phyloP scores from a whole-genome alignment of 164 flowering plant species.

The Nymphaea thermarum region DNA sequence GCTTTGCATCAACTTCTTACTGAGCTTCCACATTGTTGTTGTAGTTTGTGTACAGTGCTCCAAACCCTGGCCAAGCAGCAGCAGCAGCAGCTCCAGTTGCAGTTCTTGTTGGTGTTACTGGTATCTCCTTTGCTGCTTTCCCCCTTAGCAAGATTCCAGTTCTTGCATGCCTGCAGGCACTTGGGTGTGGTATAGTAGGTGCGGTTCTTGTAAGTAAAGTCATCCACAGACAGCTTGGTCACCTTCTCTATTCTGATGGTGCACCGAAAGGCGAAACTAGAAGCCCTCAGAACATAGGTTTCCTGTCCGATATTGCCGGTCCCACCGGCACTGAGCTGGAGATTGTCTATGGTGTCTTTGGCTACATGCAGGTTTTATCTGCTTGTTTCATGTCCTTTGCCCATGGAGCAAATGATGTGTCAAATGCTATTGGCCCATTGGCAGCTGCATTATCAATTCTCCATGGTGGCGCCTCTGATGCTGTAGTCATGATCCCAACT shows the following conservation, averaged over 20 bases:
- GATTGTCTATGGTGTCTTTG: constrained; percentile 91
- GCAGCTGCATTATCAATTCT: constrained; percentile 88
- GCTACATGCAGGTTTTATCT: constrained; percentile 93
- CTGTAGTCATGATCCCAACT: constrained; percentile 66
- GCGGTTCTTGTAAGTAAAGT: constrained; percentile 54
- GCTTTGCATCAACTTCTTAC: neutral
- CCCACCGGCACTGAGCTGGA: constrained; percentile 87
- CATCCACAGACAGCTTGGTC: constrained; percentile 76
- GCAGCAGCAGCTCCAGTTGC: constrained; percentile 94
- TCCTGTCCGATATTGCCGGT: constrained; percentile 82
- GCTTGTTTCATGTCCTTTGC: constrained; percentile 99
- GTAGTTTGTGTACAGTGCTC: constrained; percentile 97
- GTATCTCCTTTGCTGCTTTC: constrained; percentile 71
- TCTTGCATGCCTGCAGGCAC: constrained; percentile 60
- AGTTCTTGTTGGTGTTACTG: constrained; percentile 75
- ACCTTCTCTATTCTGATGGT: constrained; percentile 37
- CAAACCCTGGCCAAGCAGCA: constrained; percentile 93
- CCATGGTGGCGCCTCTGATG: constrained; percentile 57
- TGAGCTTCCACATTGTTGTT: constrained; percentile 7
- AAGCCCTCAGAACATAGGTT: constrained; percentile 34
- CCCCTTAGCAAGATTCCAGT: constrained; percentile 65
- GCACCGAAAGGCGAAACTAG: constrained; percentile 13
- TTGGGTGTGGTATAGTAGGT: constrained; percentile 61
- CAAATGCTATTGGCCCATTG: constrained; percentile 96
- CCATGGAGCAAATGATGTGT: constrained; percentile 96